phyloP scores from a whole-genome alignment of 2,329 filamentous ascomycete genomes.

The Fusarium longipes region DNA sequence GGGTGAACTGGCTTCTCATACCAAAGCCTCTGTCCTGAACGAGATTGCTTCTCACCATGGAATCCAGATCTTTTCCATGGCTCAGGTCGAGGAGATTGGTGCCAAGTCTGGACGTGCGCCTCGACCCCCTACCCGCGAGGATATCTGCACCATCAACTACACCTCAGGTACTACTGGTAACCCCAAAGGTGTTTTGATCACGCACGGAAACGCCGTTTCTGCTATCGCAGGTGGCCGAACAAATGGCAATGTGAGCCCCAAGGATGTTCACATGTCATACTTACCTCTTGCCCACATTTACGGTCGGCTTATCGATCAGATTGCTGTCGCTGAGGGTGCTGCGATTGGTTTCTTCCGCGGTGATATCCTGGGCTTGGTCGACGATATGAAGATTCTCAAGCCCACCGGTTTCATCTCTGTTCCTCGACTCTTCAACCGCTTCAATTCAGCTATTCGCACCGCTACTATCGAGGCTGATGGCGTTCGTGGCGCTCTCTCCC shows the following conservation, averaged over 20 bases:
- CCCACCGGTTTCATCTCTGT: conserved; percentile 90
- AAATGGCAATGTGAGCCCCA: conserved; percentile 60
- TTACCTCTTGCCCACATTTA: conserved; percentile 95
- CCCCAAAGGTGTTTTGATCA: conserved; percentile 86
- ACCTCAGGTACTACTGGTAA: conserved; percentile 86
- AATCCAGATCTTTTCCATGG: conserved; percentile 81
- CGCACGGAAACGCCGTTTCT: conserved; percentile 82
- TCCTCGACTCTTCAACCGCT: conserved; percentile 90
- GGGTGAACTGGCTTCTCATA: conserved; percentile 79
- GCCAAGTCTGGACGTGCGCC: conserved; percentile 74
- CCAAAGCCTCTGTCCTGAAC: conserved; percentile 83
- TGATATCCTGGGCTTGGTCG: conserved; percentile 84
- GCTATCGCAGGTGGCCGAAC: conserved; percentile 72
- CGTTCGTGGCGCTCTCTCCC: conserved; percentile 82
- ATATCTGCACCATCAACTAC: conserved; percentile 91
- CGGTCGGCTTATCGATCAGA: conserved; percentile 84
- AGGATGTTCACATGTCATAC: conserved; percentile 82
- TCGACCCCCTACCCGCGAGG: conserved; percentile 77
- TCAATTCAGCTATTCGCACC: conserved; percentile 83
- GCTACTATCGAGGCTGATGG: conserved; percentile 83
- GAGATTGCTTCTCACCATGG: conserved; percentile 79
- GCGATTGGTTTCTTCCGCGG: conserved; percentile 94
- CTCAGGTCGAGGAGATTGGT: conserved; percentile 85
- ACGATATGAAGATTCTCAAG: conserved; percentile 88
- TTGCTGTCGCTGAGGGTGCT: conserved; percentile 75